Evolutionary conservation across 169 alveolate species (phyloP), one percentile per base, ranked within the genome.

Genomic region (Cryptosporidium viatorum): DNA sequence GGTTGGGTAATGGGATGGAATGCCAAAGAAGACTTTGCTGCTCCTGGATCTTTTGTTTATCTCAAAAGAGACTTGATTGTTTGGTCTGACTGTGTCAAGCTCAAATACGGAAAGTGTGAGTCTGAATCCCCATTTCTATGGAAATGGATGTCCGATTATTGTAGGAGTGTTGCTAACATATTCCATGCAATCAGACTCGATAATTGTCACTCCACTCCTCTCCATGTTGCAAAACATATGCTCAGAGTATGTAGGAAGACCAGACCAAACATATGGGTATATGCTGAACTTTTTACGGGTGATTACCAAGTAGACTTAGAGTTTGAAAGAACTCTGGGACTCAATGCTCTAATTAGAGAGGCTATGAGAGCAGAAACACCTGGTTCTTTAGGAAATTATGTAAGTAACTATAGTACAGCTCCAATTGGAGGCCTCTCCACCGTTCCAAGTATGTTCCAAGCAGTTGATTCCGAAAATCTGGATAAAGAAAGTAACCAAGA

Each of bases 131-230:
- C 98, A 9, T 94, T 91, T 84, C 84, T 97, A 31, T 96, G 98
- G 98, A 91, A 96, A 37, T 92, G 93, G 73, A 97, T 97, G 99
- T 86, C 95, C 52, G 89, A 94, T 68, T 97, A 97, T 91, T 97
- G 96, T 52, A 86, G 86, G 45, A 70, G 84, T 29, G 94, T 96
- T 93, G 98, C 98, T 4, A 60, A 75, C 69, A 85, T 93, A 33
- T 96, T 96, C 92, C 96, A 96, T 74, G 99, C 98, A 23, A 95
- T 97, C 41, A 95, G 99, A 84, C 92, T 97, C 29, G 99, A 96
- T 89, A 97, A 97, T 85, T 97, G 99, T n/a, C 99, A 97, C 91
- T 95, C 98, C 7, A 97, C 99, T 43, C 98, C 99, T 0, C 85
- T 96, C 39, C 95, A 94, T 70, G 97, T 97, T 16, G 96, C 97